phyloP scores from a whole-genome alignment of 2,329 filamentous ascomycete species.

The Xylaria sp. region DNA sequence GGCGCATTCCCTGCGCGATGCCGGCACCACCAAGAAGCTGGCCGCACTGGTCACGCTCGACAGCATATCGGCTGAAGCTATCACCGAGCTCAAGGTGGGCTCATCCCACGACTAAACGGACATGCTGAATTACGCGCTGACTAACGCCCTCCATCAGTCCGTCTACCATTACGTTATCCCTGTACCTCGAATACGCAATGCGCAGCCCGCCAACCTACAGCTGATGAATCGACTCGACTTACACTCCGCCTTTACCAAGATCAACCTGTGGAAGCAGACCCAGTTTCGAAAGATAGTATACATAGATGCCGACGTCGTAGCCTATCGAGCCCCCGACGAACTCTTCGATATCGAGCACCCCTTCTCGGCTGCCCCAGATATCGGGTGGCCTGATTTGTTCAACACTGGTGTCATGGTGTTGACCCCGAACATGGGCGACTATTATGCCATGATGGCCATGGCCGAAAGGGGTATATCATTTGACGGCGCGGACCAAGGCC shows the following conservation, averaged over 20 bases:
- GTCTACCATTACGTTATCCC: constrained; percentile 91
- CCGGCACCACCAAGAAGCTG: constrained; percentile 85
- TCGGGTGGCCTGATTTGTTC: constrained; percentile 98
- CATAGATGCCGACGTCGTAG: constrained; percentile 93
- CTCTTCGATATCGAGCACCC: constrained; percentile 75
- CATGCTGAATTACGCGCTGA: constrained; percentile 13
- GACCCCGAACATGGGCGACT: constrained; percentile 86
- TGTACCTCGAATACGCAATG: constrained; percentile 81
- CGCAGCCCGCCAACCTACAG: constrained; percentile 81
- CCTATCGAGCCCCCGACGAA: constrained; percentile 90
- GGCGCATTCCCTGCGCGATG: constrained; percentile 93
- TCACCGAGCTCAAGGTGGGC: constrained; percentile 80
- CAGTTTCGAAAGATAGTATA: constrained; percentile 95
- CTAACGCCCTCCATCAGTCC: constrained; percentile 60
- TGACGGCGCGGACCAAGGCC: constrained; percentile 94
- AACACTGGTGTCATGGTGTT: constrained; percentile 98
- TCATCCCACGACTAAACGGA: constrained; percentile 13
- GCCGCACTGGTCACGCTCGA: constrained; percentile 86
- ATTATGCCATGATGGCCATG: constrained; percentile 84
- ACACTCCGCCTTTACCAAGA: constrained; percentile 94
- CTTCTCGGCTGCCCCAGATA: constrained; percentile 85
- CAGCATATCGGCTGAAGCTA: constrained; percentile 77
- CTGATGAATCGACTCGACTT: constrained; percentile 93
- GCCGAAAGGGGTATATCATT: constrained; percentile 91
- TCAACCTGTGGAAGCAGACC: constrained; percentile 89